Evolutionary conservation across 2,329 filamentous ascomycete species (phyloP).

Genomic region (Rugonectria rugulosa): DNA sequence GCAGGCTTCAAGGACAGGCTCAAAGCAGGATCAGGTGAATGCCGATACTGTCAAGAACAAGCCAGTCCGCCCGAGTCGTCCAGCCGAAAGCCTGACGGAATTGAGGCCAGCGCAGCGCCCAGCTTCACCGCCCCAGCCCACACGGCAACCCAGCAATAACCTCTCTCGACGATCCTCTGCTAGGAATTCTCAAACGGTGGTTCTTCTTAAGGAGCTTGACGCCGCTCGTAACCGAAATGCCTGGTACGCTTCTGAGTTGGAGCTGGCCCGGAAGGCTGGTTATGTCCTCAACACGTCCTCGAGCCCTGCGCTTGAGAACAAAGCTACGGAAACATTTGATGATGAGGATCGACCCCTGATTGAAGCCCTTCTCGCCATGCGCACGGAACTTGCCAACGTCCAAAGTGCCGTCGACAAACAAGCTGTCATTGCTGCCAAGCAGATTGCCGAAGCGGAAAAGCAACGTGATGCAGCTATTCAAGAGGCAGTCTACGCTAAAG

Average conservation of each 20-base stretch:
- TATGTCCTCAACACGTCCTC: conserved; percentile 77
- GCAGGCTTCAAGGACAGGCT: conserved; percentile 46
- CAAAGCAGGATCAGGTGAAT: conserved; percentile 46
- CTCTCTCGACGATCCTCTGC: conserved; percentile 67
- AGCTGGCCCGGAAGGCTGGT: conserved; percentile 88
- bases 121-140: conserved; percentile 66
- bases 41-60: conserved; percentile 45
- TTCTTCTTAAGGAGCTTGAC: conserved; percentile 87
- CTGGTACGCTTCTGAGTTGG: conserved; percentile 96
- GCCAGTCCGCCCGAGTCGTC: conserved; percentile 51
- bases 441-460: conserved; percentile 92
- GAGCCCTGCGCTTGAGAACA: conserved; percentile 78
- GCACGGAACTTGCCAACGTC: conserved; percentile 85
- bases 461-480: conserved; percentile 94
- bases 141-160: conserved; percentile 64
- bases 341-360: conserved; percentile 93
- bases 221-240: conserved; percentile 85
- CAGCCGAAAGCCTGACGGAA: conserved; percentile 74
- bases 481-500: conserved; percentile 94
- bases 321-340: conserved; percentile 79
- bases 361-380: conserved; percentile 92
- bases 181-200: conserved; percentile 72
- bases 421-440: conserved; percentile 81
- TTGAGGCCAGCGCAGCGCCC: conserved; percentile 53
- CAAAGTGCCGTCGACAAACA: conserved; percentile 91